Percentiles rank a stretch among this genome's conserved stretches.
Evolutionary conservation across 2,329 filamentous ascomycete species (phyloP).

Genomic region (Xylaria sp.): DNA sequence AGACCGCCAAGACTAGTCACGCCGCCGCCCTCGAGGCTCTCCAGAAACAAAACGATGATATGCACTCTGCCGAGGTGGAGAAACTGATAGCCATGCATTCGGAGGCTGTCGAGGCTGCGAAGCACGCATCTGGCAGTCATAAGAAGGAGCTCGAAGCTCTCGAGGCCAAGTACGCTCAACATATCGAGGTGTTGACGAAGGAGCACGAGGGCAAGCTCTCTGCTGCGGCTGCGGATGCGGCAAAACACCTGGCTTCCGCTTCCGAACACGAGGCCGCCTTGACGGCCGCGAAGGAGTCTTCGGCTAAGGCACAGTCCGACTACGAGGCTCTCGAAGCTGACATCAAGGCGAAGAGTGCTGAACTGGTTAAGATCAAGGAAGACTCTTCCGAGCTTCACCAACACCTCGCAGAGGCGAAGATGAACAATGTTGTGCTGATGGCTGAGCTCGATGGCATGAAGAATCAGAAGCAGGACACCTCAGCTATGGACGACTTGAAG

Average conservation of each 20-base stretch:
- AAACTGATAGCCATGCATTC: slow-evolving; percentile 47
- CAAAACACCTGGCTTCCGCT: slow-evolving; percentile 37
- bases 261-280: slow-evolving; percentile 41
- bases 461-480: slow-evolving; percentile 59
- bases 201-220: slow-evolving; percentile 38
- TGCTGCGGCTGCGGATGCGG: slow-evolving; percentile 32
- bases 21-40: slow-evolving; percentile 41
- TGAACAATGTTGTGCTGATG: slow-evolving; percentile 60
- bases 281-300: slow-evolving; percentile 36
- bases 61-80: slow-evolving; percentile 50
- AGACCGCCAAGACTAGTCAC: slow-evolving; percentile 40
- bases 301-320: slow-evolving; percentile 37
- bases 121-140: slow-evolving; percentile 39
- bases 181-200: slow-evolving; percentile 51
- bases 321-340: slow-evolving; percentile 37
- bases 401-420: slow-evolving; percentile 61
- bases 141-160: slow-evolving; percentile 39
- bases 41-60: slow-evolving; percentile 46
- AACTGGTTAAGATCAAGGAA: slow-evolving; percentile 48
- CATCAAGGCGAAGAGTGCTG: slow-evolving; percentile 39
- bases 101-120: slow-evolving; percentile 49
- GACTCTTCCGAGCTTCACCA: slow-evolving; percentile 55
- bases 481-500: slow-evolving; percentile 55
- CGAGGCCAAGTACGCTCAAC: slow-evolving; percentile 48
- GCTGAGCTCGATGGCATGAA: slow-evolving; percentile 62